Evolutionary conservation across 805 yeast species (phyloP), one percentile per base, ranked within the genome.

Genomic region (Wickerhamiella siamensis): DNA sequence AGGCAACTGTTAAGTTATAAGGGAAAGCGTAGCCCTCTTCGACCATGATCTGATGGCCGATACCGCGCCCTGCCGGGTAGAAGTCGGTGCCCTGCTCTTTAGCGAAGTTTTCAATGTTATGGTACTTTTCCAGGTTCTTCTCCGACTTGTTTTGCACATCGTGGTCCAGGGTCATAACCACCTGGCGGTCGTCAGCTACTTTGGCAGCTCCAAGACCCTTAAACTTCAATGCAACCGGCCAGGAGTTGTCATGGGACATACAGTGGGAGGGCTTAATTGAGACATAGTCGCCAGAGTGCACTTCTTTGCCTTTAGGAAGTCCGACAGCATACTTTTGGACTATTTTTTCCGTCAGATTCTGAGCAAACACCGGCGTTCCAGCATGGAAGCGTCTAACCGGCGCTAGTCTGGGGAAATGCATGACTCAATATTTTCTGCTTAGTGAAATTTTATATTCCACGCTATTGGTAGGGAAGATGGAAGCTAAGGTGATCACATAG

Each of bases 1-100:
- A 83, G 3, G 98, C 98, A 43, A 91, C 99, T 0, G 95, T 80
- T 53, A 91, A 60, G 58, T 83, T 84, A 47, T 79, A 70, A 10
- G 99, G 99, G 61, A 87, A 91, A 0, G 97, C 96, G 59, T 91
- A 91, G 41, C 98, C 99, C 64, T 91, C 95, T 62, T 91, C 99
- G 46, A 91, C 86, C 95, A 91, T 86, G 64, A 88, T 83, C 64
- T 91, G 99, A 61, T 91, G 99, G 31, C 99, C 99, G 55, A 91
- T 91, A 58, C 99, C 99, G 60, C 95, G 74, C 34, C 99, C 98
- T 8, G 98, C 98, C 8, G 97, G 96, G 62, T 91, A 91, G 59
- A 91, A 91, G 60, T 88, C 96, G 34, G 88, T 77, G 21, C 94
- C 95, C 58, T 88, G 95, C 48, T 78, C 77, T 49, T 71, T 71